Base-by-base conservation (phyloP, 164 flowering plant genomes). In the Stephania yunnanensis region DNA sequence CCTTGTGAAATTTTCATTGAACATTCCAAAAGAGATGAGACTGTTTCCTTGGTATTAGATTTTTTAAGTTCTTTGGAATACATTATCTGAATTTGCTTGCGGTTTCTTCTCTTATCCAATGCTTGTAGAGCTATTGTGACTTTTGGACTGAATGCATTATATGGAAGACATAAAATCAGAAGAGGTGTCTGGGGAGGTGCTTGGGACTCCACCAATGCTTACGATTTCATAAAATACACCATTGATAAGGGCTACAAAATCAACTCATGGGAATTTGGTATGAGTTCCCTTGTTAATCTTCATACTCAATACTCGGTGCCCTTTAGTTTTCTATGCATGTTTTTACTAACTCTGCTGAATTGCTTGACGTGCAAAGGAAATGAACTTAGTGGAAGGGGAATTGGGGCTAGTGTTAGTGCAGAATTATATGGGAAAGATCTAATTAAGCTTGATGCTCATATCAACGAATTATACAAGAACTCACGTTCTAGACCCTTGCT, bases 241-340 rank as follows among this genome's bases (percentile, higher is more conserved):
- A 74, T 90, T 61, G 83, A 92, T 69, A 92, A 89, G 79, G 95
- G 97, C 73, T 86, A 90, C 79, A 79, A 74, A 4, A 84, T 95
- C 25, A 92, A 92, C 82, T 93, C 98, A 63, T 95, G 95, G 97
- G 99, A 95, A 86, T 87, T 89, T 72, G 99, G 99, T 95, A 86
- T 8, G 70, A 68, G 46, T 72, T 45, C 15, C 50, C 44, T 15
- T 68, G 13, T 9, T 48, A 10, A 25, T 25, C 25, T 25, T 25
- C 25, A 25, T 25, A 25, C 25, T 25, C 25, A 25, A 45, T 15
- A 42, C 64, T 4, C 44, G 3, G 25, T 7, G 46, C 25, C 67
- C 19, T 20, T 71, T 31, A 46, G 0, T 67, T 29, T n/a, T 70
- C 13, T 7, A 7, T 13, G 46, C 46, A 2, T 78, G 52, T 61